Base-by-base conservation (phyloP, 2,329 filamentous ascomycete genomes). In the Aspergillus felis region DNA sequence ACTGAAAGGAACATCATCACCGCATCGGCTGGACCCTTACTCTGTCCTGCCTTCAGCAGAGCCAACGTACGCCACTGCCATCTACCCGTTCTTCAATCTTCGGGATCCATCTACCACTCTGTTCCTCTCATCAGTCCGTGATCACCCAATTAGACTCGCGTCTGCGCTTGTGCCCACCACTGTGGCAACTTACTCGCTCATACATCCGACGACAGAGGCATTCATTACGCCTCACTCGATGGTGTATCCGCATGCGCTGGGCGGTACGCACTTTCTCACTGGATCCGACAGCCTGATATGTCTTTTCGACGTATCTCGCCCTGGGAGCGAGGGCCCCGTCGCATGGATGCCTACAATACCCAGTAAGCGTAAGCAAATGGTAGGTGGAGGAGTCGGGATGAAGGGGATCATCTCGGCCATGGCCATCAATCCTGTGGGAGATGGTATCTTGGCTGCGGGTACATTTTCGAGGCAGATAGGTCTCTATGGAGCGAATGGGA, bases 331-430 rank as follows among this genome's bases (percentile, higher is more conserved):
- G 27, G 79, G 76, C 0, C 84, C 85, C 0, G 57, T 79, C 1
- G 66, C 71, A 1, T 73, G 71, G 51, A 70, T 78, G 61, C 73
- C 73, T 3, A 82, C 82, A 20, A 80, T 81, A 25, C 80, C 81
- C 8, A 79, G 75, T 57, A 78, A 76, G 58, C 74, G 77, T 47
- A 79, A 74, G 63, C 77, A 76, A 59, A 71, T 74, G 17, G 74
- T 78, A 20, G 79, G 76, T 25, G 78, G 77, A 8, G 77, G 77
- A 2, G 66, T 79, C 24, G 78, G 78, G 28, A 82, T 84, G 75
- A 82, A 81, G 66, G 84, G 84, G 2, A 77, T 80, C 25, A 75
- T 87, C 8, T 81, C 79, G 7, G 76, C 82, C 0, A 66, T 88
- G 59, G 72, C 74, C 2, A 68, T 83, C 47, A 78, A 77, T 48